Conservation (phyloP, 2,329 filamentous ascomycete species). For the Neurospora sp. region DNA sequence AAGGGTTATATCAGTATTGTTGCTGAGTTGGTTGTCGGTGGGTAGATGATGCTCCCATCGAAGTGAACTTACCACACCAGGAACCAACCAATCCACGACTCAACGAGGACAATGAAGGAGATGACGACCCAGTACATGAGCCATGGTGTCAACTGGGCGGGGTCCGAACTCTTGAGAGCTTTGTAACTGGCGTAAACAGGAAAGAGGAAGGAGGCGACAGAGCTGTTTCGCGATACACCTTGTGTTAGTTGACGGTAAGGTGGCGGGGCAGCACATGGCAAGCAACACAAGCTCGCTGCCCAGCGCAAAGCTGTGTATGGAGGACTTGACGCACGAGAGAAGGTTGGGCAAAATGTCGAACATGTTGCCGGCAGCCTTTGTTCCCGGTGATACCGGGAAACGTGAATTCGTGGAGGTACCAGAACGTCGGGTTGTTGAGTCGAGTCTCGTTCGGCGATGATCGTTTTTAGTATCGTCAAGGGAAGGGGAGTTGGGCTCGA, state of each 20-base stretch:
- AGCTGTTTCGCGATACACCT: constrained; percentile 39
- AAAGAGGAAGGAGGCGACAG: constrained; percentile 80
- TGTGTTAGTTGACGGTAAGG: constrained; percentile 4
- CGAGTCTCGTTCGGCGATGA: not conserved
- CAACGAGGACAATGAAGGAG: constrained; percentile 67
- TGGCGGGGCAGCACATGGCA: constrained; percentile 15
- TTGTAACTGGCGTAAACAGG: constrained; percentile 97
- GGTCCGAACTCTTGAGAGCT: constrained; percentile 85
- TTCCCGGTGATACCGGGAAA: not conserved
- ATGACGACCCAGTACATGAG: constrained; percentile 98
- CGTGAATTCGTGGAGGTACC: not conserved
- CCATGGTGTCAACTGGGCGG: constrained; percentile 87
- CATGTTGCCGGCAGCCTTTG: constrained; percentile 29
- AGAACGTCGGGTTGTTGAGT: not conserved
- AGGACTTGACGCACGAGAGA: constrained; percentile 53
- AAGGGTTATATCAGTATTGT: not conserved
- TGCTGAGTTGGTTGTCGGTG: constrained; percentile 1
- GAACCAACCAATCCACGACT: constrained; percentile 82
- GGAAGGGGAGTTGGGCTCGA: not conserved
- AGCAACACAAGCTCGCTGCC: not conserved
- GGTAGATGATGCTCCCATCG: not conserved
- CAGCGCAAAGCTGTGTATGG: constrained; percentile 4
- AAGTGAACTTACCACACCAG: constrained; percentile 55
- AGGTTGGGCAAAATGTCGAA: constrained; percentile 70
- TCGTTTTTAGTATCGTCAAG: not conserved